phyloP scores from a whole-genome alignment of 108 stramenopile species.

The Nannochloropsis gaditana region DNA sequence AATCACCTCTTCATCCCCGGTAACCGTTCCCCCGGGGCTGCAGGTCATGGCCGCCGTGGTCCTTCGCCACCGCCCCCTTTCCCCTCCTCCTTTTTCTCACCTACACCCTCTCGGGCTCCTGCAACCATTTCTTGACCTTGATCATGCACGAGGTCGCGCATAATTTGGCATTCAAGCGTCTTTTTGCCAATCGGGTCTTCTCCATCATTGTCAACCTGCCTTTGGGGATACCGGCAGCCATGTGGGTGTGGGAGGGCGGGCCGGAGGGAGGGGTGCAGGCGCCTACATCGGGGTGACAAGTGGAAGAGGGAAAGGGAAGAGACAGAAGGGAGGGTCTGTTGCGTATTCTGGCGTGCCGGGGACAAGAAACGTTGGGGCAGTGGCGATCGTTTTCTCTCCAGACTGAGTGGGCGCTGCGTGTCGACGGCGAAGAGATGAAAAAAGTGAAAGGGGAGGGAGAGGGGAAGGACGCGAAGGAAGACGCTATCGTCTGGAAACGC shows the following conservation, averaged over 20 bases:
- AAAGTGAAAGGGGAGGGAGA: background rate
- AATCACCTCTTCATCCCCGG: slow-evolving; percentile 2
- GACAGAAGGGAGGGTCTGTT: too few relatives aligned
- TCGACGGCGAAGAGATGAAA: too few relatives aligned
- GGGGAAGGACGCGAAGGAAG: background rate
- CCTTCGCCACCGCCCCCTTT: background rate
- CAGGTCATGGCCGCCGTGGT: slow-evolving; percentile 49
- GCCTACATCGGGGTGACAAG: background rate
- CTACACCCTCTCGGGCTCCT: slow-evolving; percentile 67
- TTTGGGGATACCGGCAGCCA: slow-evolving; percentile 70
- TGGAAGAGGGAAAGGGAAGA: background rate
- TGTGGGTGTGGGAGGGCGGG: slow-evolving; percentile 18
- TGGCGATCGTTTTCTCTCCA: too few relatives aligned
- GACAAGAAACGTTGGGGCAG: too few relatives aligned
- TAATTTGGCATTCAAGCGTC: slow-evolving; percentile 69
- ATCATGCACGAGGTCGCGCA: slow-evolving; percentile 85
- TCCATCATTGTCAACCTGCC: slow-evolving; percentile 79
- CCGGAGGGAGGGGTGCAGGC: background rate
- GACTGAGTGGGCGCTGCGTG: too few relatives aligned
- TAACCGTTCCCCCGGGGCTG: background rate
- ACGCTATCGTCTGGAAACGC: background rate
- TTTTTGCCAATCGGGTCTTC: slow-evolving; percentile 63
- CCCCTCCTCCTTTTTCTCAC: slow-evolving; percentile 51
- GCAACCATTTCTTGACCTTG: slow-evolving; percentile 75
- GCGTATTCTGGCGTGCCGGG: too few relatives aligned